A percentile compares a stretch with the other conserved stretches of the same genome.
phyloP scores from a whole-genome alignment of 257 asterid genomes.

The Solanum paucissectum region DNA sequence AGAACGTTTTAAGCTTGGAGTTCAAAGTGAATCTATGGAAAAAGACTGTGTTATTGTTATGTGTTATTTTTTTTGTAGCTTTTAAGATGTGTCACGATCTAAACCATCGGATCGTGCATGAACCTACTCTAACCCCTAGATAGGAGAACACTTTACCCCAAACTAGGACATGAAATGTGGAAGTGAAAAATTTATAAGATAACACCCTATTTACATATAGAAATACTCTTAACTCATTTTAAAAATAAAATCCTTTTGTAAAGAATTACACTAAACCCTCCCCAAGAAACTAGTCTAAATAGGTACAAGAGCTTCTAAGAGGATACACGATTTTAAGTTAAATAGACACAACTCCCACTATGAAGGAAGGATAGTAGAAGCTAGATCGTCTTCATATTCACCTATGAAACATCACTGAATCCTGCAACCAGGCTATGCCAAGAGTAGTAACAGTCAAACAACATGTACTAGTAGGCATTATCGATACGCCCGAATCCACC shows the following conservation, averaged over 20 bases:
- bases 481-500: not conserved
- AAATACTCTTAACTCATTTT: too few species aligned
- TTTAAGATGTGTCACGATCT: not conserved
- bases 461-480: not conserved
- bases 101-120: not conserved
- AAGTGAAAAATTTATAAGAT: not conserved
- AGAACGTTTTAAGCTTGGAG: not conserved
- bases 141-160: not conserved
- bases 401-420: not conserved
- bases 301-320: not conserved
- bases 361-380: too few species aligned
- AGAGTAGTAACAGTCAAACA: not conserved
- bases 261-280: not conserved
- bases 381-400: not conserved
- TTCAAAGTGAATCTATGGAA: not conserved
- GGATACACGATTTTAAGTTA: not conserved
- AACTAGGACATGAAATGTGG: not conserved
- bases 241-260: too few species aligned
- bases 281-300: not conserved
- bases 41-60: not conserved
- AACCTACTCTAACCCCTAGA: not conserved
- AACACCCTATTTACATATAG: too few species aligned
- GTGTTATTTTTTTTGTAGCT: too few species aligned
- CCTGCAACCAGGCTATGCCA: not conserved
- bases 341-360: not conserved